Evolutionary conservation across 2,329 filamentous ascomycete species (phyloP).

Genomic region (Aschersonia sp.): DNA sequence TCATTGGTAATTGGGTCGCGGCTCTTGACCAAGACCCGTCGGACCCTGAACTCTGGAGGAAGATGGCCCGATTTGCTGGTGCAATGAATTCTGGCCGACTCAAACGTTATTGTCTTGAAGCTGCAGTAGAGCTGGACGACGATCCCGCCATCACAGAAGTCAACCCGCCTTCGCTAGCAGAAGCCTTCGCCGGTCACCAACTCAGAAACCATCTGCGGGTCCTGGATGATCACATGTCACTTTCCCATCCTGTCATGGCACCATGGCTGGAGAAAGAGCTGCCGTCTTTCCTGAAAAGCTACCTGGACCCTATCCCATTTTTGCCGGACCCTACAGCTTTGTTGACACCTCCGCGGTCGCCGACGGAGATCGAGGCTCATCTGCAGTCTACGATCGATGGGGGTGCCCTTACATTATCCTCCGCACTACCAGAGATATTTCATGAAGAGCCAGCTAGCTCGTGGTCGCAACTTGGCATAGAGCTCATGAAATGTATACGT

Average conservation of each 20-base stretch:
- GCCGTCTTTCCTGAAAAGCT: slow-evolving; percentile 33
- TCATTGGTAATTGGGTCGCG: slow-evolving; percentile 40
- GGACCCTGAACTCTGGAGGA: slow-evolving; percentile 51
- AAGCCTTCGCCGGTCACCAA: slow-evolving; percentile 48
- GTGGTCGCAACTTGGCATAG: slow-evolving; percentile 19
- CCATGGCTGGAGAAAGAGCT: slow-evolving; percentile 40
- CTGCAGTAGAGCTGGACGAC: slow-evolving; percentile 52
- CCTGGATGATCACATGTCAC: slow-evolving; percentile 37
- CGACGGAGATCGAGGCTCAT: not conserved
- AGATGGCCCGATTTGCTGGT: slow-evolving; percentile 40
- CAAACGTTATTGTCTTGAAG: slow-evolving; percentile 48
- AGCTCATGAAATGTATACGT: slow-evolving; percentile 17
- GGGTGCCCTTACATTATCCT: not conserved
- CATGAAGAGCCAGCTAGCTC: slow-evolving; percentile 8
- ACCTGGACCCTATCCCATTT: slow-evolving; percentile 47
- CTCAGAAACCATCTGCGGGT: slow-evolving; percentile 39
- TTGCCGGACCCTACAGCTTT: slow-evolving; percentile 35
- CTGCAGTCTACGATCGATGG: slow-evolving; percentile 1
- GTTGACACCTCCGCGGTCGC: slow-evolving; percentile 16
- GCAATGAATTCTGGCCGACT: slow-evolving; percentile 42
- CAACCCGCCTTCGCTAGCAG: slow-evolving; percentile 46
- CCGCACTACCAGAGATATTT: not conserved
- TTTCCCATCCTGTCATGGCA: slow-evolving; percentile 45
- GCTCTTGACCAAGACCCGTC: slow-evolving; percentile 52
- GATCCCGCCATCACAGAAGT: slow-evolving; percentile 48